Evolutionary conservation across 371 early-diverging fungal genomes (phyloP), one percentile per base, ranked within the genome.

Genomic region (Actinomucor elegans): DNA sequence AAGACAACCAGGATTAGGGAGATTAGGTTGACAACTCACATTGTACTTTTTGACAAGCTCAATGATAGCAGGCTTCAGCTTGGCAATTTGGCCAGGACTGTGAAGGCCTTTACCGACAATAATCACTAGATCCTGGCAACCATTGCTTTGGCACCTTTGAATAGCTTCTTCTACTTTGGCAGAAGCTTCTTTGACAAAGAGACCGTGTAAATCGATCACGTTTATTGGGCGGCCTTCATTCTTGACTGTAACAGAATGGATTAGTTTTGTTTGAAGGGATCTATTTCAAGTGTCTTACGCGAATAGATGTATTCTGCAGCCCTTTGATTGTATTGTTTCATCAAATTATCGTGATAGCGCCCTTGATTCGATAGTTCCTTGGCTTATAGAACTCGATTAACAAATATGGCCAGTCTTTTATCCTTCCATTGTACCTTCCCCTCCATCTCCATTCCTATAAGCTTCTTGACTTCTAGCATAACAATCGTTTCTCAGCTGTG

Each of bases 61-160:
- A 7, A 59, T 64, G 36, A 85, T 75, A 3, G 83, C 86, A 14
- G 86, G 86, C 58, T 83, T 83, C 40, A 85, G 59, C 50, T 81
- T 85, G 12, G 84, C 77, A 42, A 83, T 65, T 1, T 79, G 75
- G 36, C 69, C 67, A 50, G 79, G 57, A 48, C 83, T 83, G 45
- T 83, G 84, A 28, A 81, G 75, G 2, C 86, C 86, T 41, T 69
- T 70, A 18, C 86, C 86, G 1, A 85, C 86, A 61, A 85, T 85
- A 31, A 85, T 85, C 8, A 69, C 59, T 37, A 85, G 54, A 54
- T 76, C 52, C 10, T 69, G 54, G 24, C 66, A 58, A 5, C 68
- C 67, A 31, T 73, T 60, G 36, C 53, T 48, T 53, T 81, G 60
- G 46, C 83, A 86, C 17, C 64, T 48, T 12, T 52, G 35, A 20